These are phyloP conservation scores for Phaeodactylum tricornutum DNA, from an alignment of 108 stramenopile species.

Conservation along the genomic window DNA sequence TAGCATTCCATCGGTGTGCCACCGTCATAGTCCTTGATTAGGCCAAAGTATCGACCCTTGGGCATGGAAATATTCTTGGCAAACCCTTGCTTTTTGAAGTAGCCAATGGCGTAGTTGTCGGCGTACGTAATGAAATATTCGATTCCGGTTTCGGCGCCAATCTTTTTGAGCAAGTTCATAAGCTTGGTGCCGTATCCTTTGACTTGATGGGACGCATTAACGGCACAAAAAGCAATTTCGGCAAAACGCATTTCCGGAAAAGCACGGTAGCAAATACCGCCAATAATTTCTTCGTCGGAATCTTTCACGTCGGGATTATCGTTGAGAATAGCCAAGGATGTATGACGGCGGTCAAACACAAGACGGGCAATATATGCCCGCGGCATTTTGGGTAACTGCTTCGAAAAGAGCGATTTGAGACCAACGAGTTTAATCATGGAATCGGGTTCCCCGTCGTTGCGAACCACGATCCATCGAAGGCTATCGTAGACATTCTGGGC, in stretches of 20 bases:
- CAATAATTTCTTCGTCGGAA: slow-evolving; percentile 85
- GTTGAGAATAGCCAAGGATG: slow-evolving; percentile 74
- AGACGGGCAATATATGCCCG: slow-evolving; percentile 91
- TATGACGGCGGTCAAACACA: slow-evolving; percentile 93
- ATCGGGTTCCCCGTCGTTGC: slow-evolving; percentile 73
- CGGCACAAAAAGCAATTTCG: slow-evolving; percentile 97
- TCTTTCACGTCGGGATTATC: slow-evolving; percentile 47
- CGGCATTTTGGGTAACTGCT: slow-evolving; percentile 82
- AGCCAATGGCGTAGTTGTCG: slow-evolving; percentile 97
- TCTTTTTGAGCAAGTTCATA: slow-evolving; percentile 96
- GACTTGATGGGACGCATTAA: slow-evolving; percentile 87
- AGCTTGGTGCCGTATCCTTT: slow-evolving; percentile 94
- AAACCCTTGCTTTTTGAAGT: slow-evolving; percentile 98
- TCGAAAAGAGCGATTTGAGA: slow-evolving; percentile 91
- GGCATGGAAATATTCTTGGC: slow-evolving; percentile 79
- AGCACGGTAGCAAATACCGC: slow-evolving; percentile 93
- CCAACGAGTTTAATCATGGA: slow-evolving; percentile 78
- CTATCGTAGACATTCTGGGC: slow-evolving; percentile 41
- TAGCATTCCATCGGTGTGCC: slow-evolving; percentile 99
- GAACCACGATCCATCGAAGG: slow-evolving; percentile 56
- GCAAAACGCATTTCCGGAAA: slow-evolving; percentile 92
- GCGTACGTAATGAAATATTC: slow-evolving; percentile 98
- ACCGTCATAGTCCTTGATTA: slow-evolving; percentile 99
- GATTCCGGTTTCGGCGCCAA: slow-evolving; percentile 73
- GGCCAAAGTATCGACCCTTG: slow-evolving; percentile 76